Evolutionary conservation across 257 asterid genomes (phyloP).

Genomic region (Petunia secreta): DNA sequence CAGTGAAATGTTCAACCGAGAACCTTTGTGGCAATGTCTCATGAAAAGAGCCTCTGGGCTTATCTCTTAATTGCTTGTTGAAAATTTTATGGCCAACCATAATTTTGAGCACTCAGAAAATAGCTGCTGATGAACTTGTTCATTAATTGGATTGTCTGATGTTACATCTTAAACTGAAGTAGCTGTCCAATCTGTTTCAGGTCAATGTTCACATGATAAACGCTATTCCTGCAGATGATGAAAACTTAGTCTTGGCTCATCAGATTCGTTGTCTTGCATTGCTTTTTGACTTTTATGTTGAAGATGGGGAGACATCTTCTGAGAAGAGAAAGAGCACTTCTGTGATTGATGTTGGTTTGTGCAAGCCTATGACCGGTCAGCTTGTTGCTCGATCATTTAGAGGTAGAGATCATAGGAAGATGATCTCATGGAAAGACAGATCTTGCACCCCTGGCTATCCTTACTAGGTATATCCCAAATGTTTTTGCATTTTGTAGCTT

Average conservation of each 20-base stretch:
- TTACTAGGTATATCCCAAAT: constrained; percentile 41
- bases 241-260: constrained; percentile 67
- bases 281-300: constrained; percentile 82
- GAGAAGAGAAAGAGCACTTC: constrained; percentile 56
- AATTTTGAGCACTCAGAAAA: background rate
- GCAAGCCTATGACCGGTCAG: constrained; percentile 73
- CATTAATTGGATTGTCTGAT: background rate
- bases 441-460: constrained; percentile 78
- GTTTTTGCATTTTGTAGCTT: background rate
- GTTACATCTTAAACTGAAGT: constrained; percentile 13
- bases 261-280: constrained; percentile 84
- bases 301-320: constrained; percentile 47
- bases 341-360: constrained; percentile 75
- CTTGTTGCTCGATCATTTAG: constrained; percentile 73
- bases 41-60: background rate
- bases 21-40: constrained; percentile 4
- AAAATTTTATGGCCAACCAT: background rate
- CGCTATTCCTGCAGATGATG: constrained; percentile 64
- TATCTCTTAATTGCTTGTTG: background rate
- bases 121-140: constrained; percentile 10
- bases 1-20: background rate
- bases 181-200: constrained; percentile 45
- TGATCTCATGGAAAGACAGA: constrained; percentile 90
- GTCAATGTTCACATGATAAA: constrained; percentile 73
- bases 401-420: constrained; percentile 88